Evolutionary conservation across 2,329 filamentous ascomycete species (phyloP).

Genomic region (Trichophyton mentagrophytes): DNA sequence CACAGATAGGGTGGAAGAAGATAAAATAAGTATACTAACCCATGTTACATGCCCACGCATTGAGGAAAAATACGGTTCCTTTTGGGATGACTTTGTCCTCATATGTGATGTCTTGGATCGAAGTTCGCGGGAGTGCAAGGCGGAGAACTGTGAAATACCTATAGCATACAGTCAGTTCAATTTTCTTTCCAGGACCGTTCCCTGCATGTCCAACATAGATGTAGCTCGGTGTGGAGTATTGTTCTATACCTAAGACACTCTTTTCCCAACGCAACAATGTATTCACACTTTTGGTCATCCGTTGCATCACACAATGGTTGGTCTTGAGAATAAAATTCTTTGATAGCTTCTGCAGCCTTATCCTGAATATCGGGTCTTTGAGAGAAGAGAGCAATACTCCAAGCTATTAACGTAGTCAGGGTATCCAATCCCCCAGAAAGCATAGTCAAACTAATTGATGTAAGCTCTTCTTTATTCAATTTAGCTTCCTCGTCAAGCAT

Average conservation of each 20-base stretch:
- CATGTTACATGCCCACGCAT: slow-evolving; percentile 58
- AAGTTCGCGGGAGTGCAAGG: slow-evolving; percentile 49
- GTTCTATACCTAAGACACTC: slow-evolving; percentile 43
- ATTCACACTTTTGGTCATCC: slow-evolving; percentile 52
- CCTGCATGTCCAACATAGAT: background rate
- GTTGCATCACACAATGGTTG: slow-evolving; percentile 47
- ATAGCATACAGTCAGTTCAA: slow-evolving; percentile 7
- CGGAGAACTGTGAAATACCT: slow-evolving; percentile 52
- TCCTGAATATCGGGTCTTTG: slow-evolving; percentile 50
- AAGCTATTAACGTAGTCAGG: slow-evolving; percentile 52
- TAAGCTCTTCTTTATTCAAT: slow-evolving; percentile 50
- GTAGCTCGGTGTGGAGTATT: background rate
- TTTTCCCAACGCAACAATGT: slow-evolving; percentile 50
- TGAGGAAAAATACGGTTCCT: slow-evolving; percentile 52
- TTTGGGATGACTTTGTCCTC: slow-evolving; percentile 47
- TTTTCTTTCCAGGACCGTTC: background rate
- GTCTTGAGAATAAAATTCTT: slow-evolving; percentile 39
- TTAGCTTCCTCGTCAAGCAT: slow-evolving; percentile 52
- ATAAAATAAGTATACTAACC: slow-evolving; percentile 30
- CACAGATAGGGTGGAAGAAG: background rate
- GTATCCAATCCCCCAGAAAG: slow-evolving; percentile 55
- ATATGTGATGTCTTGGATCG: slow-evolving; percentile 48
- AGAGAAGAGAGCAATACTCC: slow-evolving; percentile 50
- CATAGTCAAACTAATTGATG: slow-evolving; percentile 56
- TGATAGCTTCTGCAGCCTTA: slow-evolving; percentile 46